These are phyloP conservation scores for Leccinum rimulosum DNA, from an alignment of 768 basidiomycete genomes.

Conservation along the genomic window DNA sequence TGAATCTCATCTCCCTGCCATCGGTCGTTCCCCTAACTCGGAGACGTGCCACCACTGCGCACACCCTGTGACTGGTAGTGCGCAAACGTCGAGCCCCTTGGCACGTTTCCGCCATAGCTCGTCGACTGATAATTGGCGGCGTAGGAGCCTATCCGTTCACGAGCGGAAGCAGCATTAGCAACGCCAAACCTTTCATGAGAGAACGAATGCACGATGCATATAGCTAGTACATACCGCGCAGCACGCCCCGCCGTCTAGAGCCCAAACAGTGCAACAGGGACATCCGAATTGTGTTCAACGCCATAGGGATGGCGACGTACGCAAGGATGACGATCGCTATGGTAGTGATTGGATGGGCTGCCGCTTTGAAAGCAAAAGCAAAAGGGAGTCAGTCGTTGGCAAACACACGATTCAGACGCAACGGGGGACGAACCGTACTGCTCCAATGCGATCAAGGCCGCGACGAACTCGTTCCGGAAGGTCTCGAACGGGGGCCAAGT, in stretches of 20 bases:
- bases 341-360: constrained; percentile 14
- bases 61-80: constrained; percentile 10
- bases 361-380: constrained; percentile 1
- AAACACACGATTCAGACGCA: neutral
- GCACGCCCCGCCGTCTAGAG: neutral
- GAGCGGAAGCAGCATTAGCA: neutral
- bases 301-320: constrained; percentile 7
- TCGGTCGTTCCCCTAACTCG: neutral
- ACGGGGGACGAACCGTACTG: constrained; percentile 14
- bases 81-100: constrained; percentile 9
- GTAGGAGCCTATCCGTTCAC: constrained; percentile 9
- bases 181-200: neutral
- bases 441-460: constrained; percentile 7
- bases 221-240: constrained; percentile 12
- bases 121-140: constrained; percentile 22
- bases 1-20: neutral
- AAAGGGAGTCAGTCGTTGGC: neutral
- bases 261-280: neutral
- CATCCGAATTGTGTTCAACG: neutral
- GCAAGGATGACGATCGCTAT: constrained; percentile 9
- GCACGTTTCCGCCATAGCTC: constrained; percentile 14
- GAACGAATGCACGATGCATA: neutral
- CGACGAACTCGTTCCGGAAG: constrained; percentile 16
- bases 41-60: neutral
- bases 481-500: constrained; percentile 23